Percentiles rank a stretch among this genome's conserved stretches.
These are phyloP conservation scores for Talaromyces sp. DNA, from an alignment of 2,329 filamentous ascomycete species.

Conservation along the genomic window DNA sequence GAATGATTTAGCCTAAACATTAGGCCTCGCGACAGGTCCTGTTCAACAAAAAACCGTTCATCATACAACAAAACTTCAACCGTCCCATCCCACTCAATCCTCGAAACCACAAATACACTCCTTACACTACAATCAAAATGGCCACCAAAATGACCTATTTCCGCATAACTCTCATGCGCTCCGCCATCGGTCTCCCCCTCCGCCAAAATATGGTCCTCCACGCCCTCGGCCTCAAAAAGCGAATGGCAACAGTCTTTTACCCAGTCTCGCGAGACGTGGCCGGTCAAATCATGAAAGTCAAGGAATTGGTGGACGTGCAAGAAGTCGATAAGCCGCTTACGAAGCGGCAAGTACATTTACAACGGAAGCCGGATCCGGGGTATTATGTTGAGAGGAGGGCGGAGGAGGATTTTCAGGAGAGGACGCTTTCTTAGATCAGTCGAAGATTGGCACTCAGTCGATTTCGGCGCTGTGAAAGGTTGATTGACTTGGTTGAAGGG, in stretches of 20 bases:
- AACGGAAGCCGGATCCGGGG: constrained; percentile 71
- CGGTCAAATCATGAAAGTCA: constrained; percentile 89
- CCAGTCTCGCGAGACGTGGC: constrained; percentile 76
- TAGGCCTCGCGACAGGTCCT: neutral
- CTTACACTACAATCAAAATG: neutral
- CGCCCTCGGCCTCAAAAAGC: constrained; percentile 79
- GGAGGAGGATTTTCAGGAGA: constrained; percentile 21
- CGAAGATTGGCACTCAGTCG: neutral
- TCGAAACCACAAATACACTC: neutral
- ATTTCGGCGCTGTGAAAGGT: neutral
- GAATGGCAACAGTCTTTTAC: constrained; percentile 85
- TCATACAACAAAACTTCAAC: too few species aligned
- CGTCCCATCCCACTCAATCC: neutral
- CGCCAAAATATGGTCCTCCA: constrained; percentile 76
- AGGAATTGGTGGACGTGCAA: constrained; percentile 66
- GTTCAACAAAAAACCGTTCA: neutral
- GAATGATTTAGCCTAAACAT: neutral
- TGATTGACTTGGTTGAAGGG: neutral
- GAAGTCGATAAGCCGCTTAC: constrained; percentile 34
- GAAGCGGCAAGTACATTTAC: constrained; percentile 65
- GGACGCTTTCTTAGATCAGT: constrained; percentile 16
- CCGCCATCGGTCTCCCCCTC: constrained; percentile 79
- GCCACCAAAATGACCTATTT: constrained; percentile 67
- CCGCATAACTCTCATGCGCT: constrained; percentile 85
- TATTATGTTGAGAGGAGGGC: constrained; percentile 66